These are phyloP conservation scores for Eucalyptus polyanthemos DNA, from an alignment of 345 rosid genomes.

Conservation along the genomic window DNA sequence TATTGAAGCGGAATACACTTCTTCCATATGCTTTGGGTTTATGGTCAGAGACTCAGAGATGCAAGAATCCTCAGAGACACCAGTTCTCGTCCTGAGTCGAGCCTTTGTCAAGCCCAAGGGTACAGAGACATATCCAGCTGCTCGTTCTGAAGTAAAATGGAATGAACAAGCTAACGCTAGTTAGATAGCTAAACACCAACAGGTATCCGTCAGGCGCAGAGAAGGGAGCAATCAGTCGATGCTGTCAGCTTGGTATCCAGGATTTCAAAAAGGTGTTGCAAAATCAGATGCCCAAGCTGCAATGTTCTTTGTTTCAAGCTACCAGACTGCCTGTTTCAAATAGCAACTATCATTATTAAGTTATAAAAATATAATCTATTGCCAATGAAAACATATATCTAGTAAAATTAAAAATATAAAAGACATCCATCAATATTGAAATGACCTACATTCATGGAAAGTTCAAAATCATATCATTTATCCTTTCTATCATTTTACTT, in stretches of 20 bases:
- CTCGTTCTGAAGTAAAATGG: neutral
- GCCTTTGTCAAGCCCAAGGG: neutral
- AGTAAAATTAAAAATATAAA: no score
- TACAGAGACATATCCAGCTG: neutral
- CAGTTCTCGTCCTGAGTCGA: neutral
- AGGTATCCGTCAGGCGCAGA: fast-evolving
- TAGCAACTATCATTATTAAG: no score
- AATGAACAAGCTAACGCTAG: neutral
- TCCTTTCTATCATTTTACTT: no score
- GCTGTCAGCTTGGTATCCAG: neutral
- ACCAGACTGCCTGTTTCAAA: neutral
- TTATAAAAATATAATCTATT: no score
- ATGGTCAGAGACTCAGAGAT: neutral
- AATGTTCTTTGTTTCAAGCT: neutral
- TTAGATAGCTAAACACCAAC: neutral
- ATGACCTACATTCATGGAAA: no score
- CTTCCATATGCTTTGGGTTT: neutral
- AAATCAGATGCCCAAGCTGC: neutral
- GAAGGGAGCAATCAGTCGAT: neutral
- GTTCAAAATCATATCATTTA: no score
- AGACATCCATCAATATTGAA: no score
- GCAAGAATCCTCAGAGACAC: neutral
- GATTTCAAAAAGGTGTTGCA: neutral
- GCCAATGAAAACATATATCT: no score
- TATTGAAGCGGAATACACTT: neutral